These are phyloP conservation scores for Sclerotinia minor DNA, from an alignment of 2,329 filamentous ascomycete genomes.

Conservation along the genomic window DNA sequence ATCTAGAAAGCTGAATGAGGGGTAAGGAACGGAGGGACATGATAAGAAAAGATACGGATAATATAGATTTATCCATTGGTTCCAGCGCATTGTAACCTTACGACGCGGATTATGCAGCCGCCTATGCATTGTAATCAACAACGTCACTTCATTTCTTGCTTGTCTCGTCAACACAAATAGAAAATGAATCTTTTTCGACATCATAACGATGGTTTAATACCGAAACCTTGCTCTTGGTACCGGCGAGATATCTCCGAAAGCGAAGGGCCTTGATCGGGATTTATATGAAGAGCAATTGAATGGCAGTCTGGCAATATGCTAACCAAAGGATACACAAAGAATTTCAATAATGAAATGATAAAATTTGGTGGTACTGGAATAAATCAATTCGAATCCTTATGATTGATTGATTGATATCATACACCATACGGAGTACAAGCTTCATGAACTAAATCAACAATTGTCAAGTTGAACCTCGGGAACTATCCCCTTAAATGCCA, in stretches of 20 bases:
- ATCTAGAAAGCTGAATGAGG: background rate
- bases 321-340: background rate
- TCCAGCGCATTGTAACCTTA: background rate
- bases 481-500: too few species aligned
- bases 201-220: slow-evolving; percentile 3
- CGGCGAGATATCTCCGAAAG: slow-evolving; percentile 9
- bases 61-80: background rate
- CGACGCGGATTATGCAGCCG: background rate
- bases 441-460: background rate
- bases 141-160: background rate
- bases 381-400: background rate
- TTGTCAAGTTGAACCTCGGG: background rate
- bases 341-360: background rate
- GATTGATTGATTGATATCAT: background rate
- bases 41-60: background rate
- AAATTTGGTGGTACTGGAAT: background rate
- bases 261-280: background rate
- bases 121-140: slow-evolving; percentile 18
- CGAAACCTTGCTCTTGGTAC: background rate
- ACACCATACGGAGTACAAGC: background rate
- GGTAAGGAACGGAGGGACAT: background rate
- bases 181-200: background rate
- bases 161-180: background rate
- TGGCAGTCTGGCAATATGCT: background rate
- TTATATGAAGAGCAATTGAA: background rate